phyloP scores from a whole-genome alignment of 306 rosid species.

The Dalbergia cochinchinensis region DNA sequence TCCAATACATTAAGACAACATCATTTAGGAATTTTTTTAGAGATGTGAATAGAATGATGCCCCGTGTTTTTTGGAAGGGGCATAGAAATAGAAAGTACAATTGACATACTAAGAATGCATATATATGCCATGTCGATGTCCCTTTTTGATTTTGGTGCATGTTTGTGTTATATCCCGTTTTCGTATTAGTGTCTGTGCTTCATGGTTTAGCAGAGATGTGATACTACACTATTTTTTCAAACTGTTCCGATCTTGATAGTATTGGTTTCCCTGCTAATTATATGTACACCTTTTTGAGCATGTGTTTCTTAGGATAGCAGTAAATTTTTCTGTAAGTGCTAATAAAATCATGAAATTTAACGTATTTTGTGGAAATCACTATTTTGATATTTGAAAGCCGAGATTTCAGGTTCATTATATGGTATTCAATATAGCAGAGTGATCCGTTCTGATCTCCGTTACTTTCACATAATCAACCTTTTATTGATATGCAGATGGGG shows the following conservation, averaged over 20 bases:
- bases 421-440: constrained; percentile 6
- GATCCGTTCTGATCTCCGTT: not conserved
- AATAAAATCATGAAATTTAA: not conserved
- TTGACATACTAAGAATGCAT: too few species aligned
- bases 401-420: not conserved
- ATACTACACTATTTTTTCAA: not conserved
- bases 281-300: not conserved
- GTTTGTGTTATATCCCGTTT: too few species aligned
- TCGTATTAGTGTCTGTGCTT: too few species aligned
- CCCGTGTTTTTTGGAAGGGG: too few species aligned
- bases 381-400: not conserved
- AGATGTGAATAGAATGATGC: too few species aligned
- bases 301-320: constrained; percentile 26
- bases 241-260: too few species aligned
- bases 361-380: not conserved
- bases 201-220: too few species aligned
- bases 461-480: not conserved
- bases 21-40: too few species aligned
- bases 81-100: too few species aligned
- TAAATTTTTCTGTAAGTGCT: not conserved
- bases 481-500: constrained; percentile 60
- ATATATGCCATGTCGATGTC: too few species aligned
- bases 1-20: too few species aligned
- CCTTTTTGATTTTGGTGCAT: too few species aligned
- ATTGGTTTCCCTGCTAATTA: not conserved